A percentile compares a stretch with the other conserved stretches of the same genome.
phyloP scores from a whole-genome alignment of 768 basidiomycete species.

The Candolleomyces eurysporus region DNA sequence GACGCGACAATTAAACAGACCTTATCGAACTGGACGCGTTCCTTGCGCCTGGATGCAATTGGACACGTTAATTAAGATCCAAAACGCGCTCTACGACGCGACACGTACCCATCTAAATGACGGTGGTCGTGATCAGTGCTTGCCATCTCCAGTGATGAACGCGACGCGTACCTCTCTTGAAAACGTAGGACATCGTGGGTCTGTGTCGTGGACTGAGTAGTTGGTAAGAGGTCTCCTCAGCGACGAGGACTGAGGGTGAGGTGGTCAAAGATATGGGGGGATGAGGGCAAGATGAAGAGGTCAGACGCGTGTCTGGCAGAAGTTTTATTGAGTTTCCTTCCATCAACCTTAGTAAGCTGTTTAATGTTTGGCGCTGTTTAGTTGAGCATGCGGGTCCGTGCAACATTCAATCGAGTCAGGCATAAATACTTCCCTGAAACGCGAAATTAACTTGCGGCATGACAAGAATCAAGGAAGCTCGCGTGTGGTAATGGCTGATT shows the following conservation, averaged over 20 bases:
- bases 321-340: too few relatives aligned
- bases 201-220: not conserved
- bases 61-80: conserved; percentile 14
- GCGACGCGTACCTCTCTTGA: conserved; percentile 38
- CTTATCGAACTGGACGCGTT: conserved; percentile 93
- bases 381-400: too few relatives aligned
- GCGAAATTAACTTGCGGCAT: too few relatives aligned
- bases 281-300: not conserved
- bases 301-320: too few relatives aligned
- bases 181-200: conserved; percentile 20
- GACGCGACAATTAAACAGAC: conserved; percentile 31
- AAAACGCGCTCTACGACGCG: conserved; percentile 36
- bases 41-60: conserved; percentile 63
- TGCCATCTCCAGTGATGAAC: not conserved
- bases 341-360: too few relatives aligned
- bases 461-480: too few relatives aligned
- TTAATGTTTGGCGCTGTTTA: too few relatives aligned
- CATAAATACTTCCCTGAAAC: too few relatives aligned
- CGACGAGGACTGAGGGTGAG: not conserved
- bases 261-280: not conserved
- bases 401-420: too few relatives aligned
- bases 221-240: not conserved
- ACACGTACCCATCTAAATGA: conserved; percentile 46
- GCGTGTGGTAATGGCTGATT: too few relatives aligned
- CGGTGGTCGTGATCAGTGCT: conserved; percentile 8